Evolutionary conservation across 306 rosid genomes (phyloP), one percentile per base, ranked within the genome.

Genomic region (Lathyrus oleraceus): DNA sequence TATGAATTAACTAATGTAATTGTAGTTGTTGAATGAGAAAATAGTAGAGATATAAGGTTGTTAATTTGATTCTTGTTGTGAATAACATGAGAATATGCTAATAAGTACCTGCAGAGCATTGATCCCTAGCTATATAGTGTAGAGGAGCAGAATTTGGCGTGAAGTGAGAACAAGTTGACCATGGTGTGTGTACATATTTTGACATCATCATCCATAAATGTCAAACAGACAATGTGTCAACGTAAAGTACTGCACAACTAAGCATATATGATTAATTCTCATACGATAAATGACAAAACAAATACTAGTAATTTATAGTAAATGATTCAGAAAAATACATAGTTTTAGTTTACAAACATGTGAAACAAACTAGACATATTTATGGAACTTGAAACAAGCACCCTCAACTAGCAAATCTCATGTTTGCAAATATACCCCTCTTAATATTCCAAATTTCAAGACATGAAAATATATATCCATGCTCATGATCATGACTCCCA

Each of bases 81-180:
- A 12, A 19, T 19, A 25, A 61, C 27, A 61, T 61, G 15, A 36
- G 6, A 32, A 35, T 61, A 61, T 36, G 66, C 47, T 61, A 16
- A 16, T 4, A 59, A 59, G 65, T 59, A 38, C 44, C 25, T 2
- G 8, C 57, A 51, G 12, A 8, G 57, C 28, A 44, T 44, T 5
- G 35, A 14, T 16, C 43, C 25, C 43, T 59, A 60, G 44, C n/a
- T 10, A 49, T 10, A 49, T 15, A 47, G 53, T 17, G 5, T 17
- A 51, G 0, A 2, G 19, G 14, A 51, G 27, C 57, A 51, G 57
- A 56, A 56, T 56, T 56, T 56, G 49, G 80, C 74, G 65, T 58
- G 61, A 49, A 42, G 72, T 67, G 64, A 39, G 36, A 66, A 71
- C 63, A 66, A 75, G 86, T 82, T 82, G 83, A 82, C 83, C 74